Evolutionary conservation across 1,284 basidiomycete species (phyloP).

Genomic region (Microbotryomycetes sp.): DNA sequence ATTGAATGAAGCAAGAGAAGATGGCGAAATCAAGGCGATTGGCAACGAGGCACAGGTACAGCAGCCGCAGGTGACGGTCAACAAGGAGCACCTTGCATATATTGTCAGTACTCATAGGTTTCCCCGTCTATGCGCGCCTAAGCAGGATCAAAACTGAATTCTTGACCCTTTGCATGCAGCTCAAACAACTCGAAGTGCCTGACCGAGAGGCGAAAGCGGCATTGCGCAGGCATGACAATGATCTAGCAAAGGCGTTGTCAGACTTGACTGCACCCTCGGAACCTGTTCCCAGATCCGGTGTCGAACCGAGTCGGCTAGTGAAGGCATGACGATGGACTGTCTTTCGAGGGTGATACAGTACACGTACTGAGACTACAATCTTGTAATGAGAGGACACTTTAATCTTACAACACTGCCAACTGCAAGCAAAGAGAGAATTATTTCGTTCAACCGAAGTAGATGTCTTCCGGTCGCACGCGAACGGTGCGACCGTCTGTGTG

Average conservation of each 20-base stretch:
- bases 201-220: neutral
- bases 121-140: too few relatives aligned
- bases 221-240: neutral
- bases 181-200: neutral
- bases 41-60: neutral
- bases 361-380: neutral
- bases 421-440: neutral
- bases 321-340: neutral
- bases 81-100: neutral
- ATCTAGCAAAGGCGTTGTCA: neutral
- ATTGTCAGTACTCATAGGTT: neutral
- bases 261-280: neutral
- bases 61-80: neutral
- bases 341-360: neutral
- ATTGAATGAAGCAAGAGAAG: neutral
- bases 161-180: too few relatives aligned
- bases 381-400: neutral
- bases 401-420: too few relatives aligned
- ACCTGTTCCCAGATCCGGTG: neutral
- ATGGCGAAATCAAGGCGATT: neutral
- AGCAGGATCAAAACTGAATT: too few relatives aligned
- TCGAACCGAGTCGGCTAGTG: neutral
- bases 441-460: constrained; percentile 38
- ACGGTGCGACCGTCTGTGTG: constrained; percentile 61
- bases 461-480: constrained; percentile 61